Percentiles rank a stretch among this genome's conserved stretches.
Evolutionary conservation across 495 filamentous ascomycete species (phyloP).

Genomic region (Penicillium argentinense): DNA sequence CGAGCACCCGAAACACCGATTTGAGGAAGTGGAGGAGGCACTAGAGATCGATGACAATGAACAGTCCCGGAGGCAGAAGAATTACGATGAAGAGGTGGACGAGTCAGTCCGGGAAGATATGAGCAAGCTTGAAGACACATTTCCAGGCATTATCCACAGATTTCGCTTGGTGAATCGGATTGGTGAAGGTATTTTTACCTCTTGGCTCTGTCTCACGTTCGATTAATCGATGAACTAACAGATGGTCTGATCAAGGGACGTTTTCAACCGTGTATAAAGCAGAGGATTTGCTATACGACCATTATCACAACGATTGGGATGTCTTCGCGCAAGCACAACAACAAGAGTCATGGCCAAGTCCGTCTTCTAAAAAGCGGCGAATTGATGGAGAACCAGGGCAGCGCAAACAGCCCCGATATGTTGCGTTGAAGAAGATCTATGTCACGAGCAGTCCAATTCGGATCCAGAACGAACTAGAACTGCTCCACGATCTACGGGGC

Average conservation of each 20-base stretch:
- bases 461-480: constrained; percentile 94
- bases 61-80: constrained; percentile 9
- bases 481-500: constrained; percentile 85
- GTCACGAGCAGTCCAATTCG: constrained; percentile 91
- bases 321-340: constrained; percentile 57
- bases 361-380: constrained; percentile 53
- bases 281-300: constrained; percentile 86
- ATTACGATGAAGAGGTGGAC: constrained; percentile 60
- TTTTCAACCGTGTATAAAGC: constrained; percentile 99
- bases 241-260: constrained; percentile 58
- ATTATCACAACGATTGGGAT: constrained; percentile 87
- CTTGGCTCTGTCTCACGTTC: background rate
- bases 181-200: constrained; percentile 78
- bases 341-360: constrained; percentile 60
- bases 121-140: constrained; percentile 74
- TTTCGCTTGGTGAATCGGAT: constrained; percentile 96
- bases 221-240: constrained; percentile 6
- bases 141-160: constrained; percentile 75
- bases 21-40: constrained; percentile 19
- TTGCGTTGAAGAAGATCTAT: constrained; percentile 99
- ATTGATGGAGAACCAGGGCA: constrained; percentile 33
- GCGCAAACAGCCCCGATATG: constrained; percentile 63
- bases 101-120: constrained; percentile 79
- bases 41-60: constrained; percentile 32
- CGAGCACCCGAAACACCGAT: constrained; percentile 14